These are phyloP conservation scores for Desmodesmus armatus DNA, from an alignment of 139 green algal genomes.

Conservation along the genomic window DNA sequence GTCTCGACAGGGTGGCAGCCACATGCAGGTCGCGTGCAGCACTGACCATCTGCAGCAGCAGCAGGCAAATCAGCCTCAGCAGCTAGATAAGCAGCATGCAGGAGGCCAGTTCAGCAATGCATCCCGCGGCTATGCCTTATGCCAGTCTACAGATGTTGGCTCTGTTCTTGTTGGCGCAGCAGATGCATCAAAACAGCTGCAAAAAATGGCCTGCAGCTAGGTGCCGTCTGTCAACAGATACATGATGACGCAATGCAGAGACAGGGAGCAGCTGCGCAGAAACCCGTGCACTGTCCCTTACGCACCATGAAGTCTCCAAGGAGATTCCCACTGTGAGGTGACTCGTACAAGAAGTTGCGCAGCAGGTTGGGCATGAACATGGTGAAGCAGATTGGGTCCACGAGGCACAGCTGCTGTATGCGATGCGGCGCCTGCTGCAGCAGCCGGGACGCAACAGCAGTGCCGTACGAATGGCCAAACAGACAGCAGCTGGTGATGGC, in stretches of 20 bases:
- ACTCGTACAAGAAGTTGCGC: conserved; percentile 60
- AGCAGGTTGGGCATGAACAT: conserved; percentile 70
- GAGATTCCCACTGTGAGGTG: background rate
- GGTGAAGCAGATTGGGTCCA: conserved; percentile 39
- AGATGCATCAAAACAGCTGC: no score
- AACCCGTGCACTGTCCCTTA: no score
- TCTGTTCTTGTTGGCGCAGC: no score
- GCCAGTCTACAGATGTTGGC: no score
- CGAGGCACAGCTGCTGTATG: conserved; percentile 25
- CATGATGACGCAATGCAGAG: conserved; percentile 8
- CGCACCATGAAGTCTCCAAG: conserved; percentile 47
- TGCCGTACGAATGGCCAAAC: conserved; percentile 62
- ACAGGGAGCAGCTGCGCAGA: no score
- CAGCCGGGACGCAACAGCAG: conserved; percentile 62
- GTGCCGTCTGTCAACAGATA: conserved; percentile 24
- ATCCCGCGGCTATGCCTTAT: no score
- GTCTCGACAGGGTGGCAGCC: conserved; percentile 7
- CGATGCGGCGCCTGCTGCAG: conserved; percentile 23
- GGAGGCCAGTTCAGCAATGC: no score
- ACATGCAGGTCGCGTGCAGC: conserved; percentile 52
- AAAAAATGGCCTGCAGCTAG: no score
- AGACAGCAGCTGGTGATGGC: background rate
- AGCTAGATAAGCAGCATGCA: no score
- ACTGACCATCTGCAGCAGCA: no score
- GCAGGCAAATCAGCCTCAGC: no score